Evolutionary conservation across 306 rosid species (phyloP), one percentile per base, ranked within the genome.

Genomic region (Rosa persica): DNA sequence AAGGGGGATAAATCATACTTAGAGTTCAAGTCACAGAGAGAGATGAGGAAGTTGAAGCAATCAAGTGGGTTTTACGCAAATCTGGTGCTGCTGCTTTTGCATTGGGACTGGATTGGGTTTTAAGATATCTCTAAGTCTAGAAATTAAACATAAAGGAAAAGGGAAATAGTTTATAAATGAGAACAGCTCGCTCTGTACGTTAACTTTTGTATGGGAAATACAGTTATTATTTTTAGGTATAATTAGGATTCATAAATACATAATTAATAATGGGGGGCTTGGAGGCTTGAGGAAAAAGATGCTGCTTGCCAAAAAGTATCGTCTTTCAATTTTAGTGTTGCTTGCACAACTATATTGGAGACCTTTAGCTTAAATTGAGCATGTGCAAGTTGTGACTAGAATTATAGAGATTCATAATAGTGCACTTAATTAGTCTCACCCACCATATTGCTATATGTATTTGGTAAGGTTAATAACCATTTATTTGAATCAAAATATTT

Each of bases 61-160:
- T 91, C 92, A 90, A 93, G 98, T 91, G 97, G 98, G 70, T 83
- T 91, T 93, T 90, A 93, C 95, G 98, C 97, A 83, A 93, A 89
- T 86, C 87, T 73, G 83, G 43, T 85, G 84, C 87, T 82, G 78
- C 93, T 91, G 89, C 89, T 88, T 89, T 89, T 90, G 87, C 87
- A 87, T 80, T 88, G 81, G 82, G 76, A 85, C 81, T 90, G 82
- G 93, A 94, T 92, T 94, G 94, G 90, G 62, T 90, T 89, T 89
- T 84, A 92, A 94, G 98, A 87, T 80, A 92, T 83, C 92, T 79
- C 89, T 72, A 74, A 84, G 60, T 82, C 55, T 68, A 75, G 68
- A 87, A 81, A 66, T 47, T 19, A 51, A 55, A 47, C 39, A 67
- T 19, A 54, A 34, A 42, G 66, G 65, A 60, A 36, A 23, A 36